Conservation (phyloP, 768 basidiomycete species). For the Phaeolepiota aurea region DNA sequence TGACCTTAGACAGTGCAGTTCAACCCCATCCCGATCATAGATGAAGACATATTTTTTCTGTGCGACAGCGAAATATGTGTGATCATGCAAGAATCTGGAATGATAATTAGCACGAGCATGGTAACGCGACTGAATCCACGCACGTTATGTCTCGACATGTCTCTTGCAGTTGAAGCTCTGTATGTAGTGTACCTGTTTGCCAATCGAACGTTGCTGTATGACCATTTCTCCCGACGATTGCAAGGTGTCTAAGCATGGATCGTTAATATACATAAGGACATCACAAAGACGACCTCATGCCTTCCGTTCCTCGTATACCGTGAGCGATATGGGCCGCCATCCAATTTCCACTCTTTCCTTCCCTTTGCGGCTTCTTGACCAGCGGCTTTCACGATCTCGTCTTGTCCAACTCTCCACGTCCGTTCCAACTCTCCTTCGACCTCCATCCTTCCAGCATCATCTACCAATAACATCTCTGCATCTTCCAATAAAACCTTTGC, state of each 20-base stretch:
- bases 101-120: slow-evolving; percentile 1
- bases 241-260: slow-evolving; percentile 55
- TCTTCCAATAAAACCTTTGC: slow-evolving; percentile 56
- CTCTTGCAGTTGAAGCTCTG: slow-evolving; percentile 85
- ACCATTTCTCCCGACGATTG: slow-evolving; percentile 73
- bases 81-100: slow-evolving; percentile 81
- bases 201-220: slow-evolving; percentile 94
- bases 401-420: slow-evolving; percentile 85
- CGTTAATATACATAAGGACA: neutral
- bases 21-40: slow-evolving; percentile 90
- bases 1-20: slow-evolving; percentile 75
- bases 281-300: slow-evolving; percentile 24
- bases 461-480: slow-evolving; percentile 61
- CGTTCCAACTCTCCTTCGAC: slow-evolving; percentile 75
- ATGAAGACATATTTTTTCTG: slow-evolving; percentile 96
- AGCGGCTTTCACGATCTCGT: slow-evolving; percentile 59
- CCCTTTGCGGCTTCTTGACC: slow-evolving; percentile 73
- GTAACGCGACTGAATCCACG: slow-evolving; percentile 15
- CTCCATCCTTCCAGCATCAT: slow-evolving; percentile 66
- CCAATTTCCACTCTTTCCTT: slow-evolving; percentile 70
- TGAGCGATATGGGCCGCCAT: slow-evolving; percentile 78
- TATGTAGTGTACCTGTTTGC: slow-evolving; percentile 77
- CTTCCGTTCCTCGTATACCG: slow-evolving; percentile 90
- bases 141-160: slow-evolving; percentile 90
- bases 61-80: slow-evolving; percentile 89